A percentile compares a stretch with the other conserved stretches of the same genome.
These are phyloP conservation scores for Schoenoplectus triqueter DNA, from an alignment of 202 grass and related monocot species.

Conservation along the genomic window DNA sequence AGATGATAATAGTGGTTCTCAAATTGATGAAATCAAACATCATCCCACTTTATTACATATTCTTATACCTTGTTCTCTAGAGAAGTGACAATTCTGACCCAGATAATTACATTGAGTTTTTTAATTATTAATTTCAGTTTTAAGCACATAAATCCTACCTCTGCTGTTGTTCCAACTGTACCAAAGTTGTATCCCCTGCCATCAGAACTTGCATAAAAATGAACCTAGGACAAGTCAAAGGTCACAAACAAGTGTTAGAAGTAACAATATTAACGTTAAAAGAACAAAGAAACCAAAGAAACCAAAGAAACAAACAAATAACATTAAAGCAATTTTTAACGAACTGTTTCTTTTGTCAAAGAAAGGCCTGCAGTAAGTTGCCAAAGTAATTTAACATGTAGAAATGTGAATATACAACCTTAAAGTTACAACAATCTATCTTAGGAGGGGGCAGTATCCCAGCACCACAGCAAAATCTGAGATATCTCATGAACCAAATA, in stretches of 20 bases:
- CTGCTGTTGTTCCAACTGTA: constrained; percentile 89
- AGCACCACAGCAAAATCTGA: constrained; percentile 5
- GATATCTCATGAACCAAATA: neutral
- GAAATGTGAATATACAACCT: neutral
- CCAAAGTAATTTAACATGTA: constrained; percentile 9
- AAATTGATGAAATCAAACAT: neutral
- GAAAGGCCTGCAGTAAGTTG: neutral
- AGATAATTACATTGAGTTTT: neutral
- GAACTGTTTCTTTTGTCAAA: neutral
- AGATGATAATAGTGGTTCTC: neutral
- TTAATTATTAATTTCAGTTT: neutral
- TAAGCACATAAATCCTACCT: constrained; percentile 51
- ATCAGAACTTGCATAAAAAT: constrained; percentile 44
- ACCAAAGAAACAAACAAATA: neutral
- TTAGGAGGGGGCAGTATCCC: neutral
- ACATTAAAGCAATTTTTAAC: constrained; percentile 16
- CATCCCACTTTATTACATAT: neutral
- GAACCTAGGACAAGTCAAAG: constrained; percentile 59
- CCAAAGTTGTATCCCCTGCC: constrained; percentile 49
- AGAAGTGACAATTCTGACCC: constrained; percentile 20
- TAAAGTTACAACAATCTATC: neutral
- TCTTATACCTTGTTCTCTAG: constrained; percentile 14
- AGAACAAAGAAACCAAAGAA: constrained; percentile 33
- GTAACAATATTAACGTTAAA: constrained; percentile 10
- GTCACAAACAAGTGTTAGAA: constrained; percentile 3